Base-by-base conservation (phyloP, 257 asterid species). In the Plantago major region DNA sequence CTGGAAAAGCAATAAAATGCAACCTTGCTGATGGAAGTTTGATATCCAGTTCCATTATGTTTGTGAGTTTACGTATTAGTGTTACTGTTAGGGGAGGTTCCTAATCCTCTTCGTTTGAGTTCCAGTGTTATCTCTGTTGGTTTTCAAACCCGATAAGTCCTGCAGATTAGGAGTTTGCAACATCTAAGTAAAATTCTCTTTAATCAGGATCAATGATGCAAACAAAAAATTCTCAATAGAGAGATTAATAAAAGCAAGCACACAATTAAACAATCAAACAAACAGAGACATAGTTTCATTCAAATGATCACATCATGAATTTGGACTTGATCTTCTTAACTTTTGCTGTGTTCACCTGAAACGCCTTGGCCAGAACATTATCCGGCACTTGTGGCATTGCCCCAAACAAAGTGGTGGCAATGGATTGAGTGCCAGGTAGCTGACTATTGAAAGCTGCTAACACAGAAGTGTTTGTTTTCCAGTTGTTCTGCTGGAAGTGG, bases 401-500 rank as follows among this genome's bases (percentile, higher is more conserved):
- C 0, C 70, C 79, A 8, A 87, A 84, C 72, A 87, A 22, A 0
- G 90, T 69, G 54, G 72, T 67, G 17, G 82, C 81, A n/a, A 87
- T 69, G 11, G 88, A 78, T 73, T 79, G 88, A 6, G 96, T 84
- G 7, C 95, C 94, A 0, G 88, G 85, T 6, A 87, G 69, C 74
- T 87, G 95, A 64, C 95, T 82, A 62, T 87, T 87, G 81, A 87
- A 87, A 13, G 82, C 95, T 42, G 85, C 48, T 17, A 82, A 62
- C 10, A 76, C 90, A 10, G 94, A 71, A 0, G 90, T 90, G 0
- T 85, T 63, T 2, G 51, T 37, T 8, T 62, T 19, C 1, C 88
- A 90, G 43, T 71, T 82, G 79, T 92, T 92, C 81, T 76, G 81
- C 69, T 92, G 98, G 82, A 81, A 92, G 69, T 87, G 93, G 46